phyloP scores from a whole-genome alignment of 441 rosid genomes.

The Erysimum pusillum region DNA sequence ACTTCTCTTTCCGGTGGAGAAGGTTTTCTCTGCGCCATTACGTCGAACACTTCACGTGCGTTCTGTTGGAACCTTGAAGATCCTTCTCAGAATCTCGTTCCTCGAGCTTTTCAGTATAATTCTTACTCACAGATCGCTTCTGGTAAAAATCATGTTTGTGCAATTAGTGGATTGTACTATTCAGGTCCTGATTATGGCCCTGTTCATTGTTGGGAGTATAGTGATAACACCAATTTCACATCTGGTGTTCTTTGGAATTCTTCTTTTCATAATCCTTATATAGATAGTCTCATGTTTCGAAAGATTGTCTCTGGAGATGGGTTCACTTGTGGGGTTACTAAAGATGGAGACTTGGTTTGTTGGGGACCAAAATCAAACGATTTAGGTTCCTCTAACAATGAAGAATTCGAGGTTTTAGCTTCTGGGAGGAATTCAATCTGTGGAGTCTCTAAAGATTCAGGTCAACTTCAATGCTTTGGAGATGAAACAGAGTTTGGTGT shows the following conservation, averaged over 20 bases:
- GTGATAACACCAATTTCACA: slow-evolving; percentile 37
- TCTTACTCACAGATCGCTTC: slow-evolving; percentile 65
- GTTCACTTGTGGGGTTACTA: slow-evolving; percentile 73
- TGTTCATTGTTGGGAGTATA: slow-evolving; percentile 70
- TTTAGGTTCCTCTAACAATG: slow-evolving; percentile 52
- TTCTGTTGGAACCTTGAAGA: slow-evolving; percentile 58
- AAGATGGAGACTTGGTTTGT: slow-evolving; percentile 64
- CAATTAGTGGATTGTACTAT: slow-evolving; percentile 69
- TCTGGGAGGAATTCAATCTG: slow-evolving; percentile 67
- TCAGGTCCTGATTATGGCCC: slow-evolving; percentile 62
- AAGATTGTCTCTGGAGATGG: slow-evolving; percentile 81
- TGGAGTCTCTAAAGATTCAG: slow-evolving; percentile 64
- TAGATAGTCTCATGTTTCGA: slow-evolving; percentile 59
- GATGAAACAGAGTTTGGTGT: slow-evolving; percentile 53
- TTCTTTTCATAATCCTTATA: slow-evolving; percentile 54
- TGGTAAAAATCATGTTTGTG: slow-evolving; percentile 66
- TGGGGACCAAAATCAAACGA: slow-evolving; percentile 78
- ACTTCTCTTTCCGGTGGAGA: slow-evolving; percentile 62
- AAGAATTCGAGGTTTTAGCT: slow-evolving; percentile 61
- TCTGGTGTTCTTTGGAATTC: slow-evolving; percentile 50
- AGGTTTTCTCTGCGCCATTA: slow-evolving; percentile 60
- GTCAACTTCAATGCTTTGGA: slow-evolving; percentile 73
- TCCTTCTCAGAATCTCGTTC: slow-evolving; percentile 55
- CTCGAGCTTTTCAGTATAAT: slow-evolving; percentile 51
- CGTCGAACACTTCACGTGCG: slow-evolving; percentile 58